Evolutionary conservation across 371 early-diverging fungal genomes (phyloP), one percentile per base, ranked within the genome.

Genomic region (Choanephora cucurbitarum): DNA sequence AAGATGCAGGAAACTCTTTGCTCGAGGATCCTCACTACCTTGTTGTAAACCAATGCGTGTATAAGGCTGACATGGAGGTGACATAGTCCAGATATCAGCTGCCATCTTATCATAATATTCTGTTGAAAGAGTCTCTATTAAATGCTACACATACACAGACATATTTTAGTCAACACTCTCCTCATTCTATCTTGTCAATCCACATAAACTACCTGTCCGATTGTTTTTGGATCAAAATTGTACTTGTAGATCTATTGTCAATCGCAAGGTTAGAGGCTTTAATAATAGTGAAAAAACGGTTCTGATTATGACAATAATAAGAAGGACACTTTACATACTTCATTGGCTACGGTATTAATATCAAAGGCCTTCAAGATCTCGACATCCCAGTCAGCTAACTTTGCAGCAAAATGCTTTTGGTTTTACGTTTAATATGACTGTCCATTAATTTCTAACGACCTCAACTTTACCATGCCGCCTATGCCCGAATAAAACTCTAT

Each of bases 51-150:
- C 91, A 33, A 86, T 83, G 37, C 93, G 77, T 15, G 93, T 91
- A 60, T 91, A 92, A 14, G 91, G 91, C 58, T 92, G 91, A 65
- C 92, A 92, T 1, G 91, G 91, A 46, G 91, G 92, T 11, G 90
- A 89, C 88, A 93, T 88, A 28, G 90, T 85, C 87, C 88, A 92
- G 22, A 91, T 70, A 62, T 92, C 86, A 1, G 91, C 89, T 31
- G 73, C 68, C 41, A 84, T 67, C 22, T 75, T 72, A 49, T 86
- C 88, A 54, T 84, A 89, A 57, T 83, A 69, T 32, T 81, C 69
- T 32, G 79, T 58, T 14, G 80, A 72, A 41, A 90, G 69, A 1
- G 88, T 80, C 55, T 92, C 92, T 28, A 92, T 89, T 23, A 80
- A 69, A 45, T 85, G 75, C 82, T 86, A n/a, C n/a, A n/a, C n/a